These are phyloP conservation scores for Phlebiopsis flavidoalba DNA, from an alignment of 768 basidiomycete genomes.

Conservation along the genomic window DNA sequence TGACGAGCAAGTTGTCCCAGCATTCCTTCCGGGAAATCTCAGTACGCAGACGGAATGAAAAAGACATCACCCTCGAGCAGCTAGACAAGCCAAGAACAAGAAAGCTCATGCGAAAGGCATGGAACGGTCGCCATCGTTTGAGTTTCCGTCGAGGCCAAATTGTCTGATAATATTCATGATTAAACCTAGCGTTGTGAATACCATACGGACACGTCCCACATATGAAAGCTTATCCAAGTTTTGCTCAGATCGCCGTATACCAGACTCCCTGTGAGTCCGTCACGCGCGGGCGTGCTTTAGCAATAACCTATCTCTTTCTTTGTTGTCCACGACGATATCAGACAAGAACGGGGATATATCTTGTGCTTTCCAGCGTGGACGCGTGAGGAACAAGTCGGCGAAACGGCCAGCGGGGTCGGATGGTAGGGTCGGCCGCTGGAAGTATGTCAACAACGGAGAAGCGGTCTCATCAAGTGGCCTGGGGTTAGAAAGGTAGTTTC, in stretches of 20 bases:
- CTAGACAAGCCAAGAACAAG: not conserved
- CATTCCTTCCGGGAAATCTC: not conserved
- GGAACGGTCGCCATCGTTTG: no score
- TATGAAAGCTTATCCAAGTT: conserved; percentile 15
- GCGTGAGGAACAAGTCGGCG: conserved; percentile 80
- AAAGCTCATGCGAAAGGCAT: not conserved
- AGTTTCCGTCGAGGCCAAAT: no score
- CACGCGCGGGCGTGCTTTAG: conserved; percentile 81
- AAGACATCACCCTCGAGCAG: not conserved
- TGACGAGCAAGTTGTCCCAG: not conserved
- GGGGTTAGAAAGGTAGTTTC: conserved; percentile 58
- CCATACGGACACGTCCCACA: no score
- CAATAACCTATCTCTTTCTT: conserved; percentile 84
- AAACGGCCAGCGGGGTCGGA: conserved; percentile 78
- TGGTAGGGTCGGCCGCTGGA: conserved; percentile 65
- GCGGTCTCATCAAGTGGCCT: conserved; percentile 30
- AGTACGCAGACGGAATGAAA: not conserved
- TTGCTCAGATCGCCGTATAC: conserved; percentile 71
- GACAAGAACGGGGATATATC: conserved; percentile 80
- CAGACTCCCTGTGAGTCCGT: conserved; percentile 63
- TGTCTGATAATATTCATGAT: no score
- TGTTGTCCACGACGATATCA: conserved; percentile 78
- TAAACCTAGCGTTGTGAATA: no score
- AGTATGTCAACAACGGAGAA: conserved; percentile 52
- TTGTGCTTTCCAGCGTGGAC: conserved; percentile 67